Base-by-base conservation (phyloP, 306 rosid genomes). In the Lotus japonicus region DNA sequence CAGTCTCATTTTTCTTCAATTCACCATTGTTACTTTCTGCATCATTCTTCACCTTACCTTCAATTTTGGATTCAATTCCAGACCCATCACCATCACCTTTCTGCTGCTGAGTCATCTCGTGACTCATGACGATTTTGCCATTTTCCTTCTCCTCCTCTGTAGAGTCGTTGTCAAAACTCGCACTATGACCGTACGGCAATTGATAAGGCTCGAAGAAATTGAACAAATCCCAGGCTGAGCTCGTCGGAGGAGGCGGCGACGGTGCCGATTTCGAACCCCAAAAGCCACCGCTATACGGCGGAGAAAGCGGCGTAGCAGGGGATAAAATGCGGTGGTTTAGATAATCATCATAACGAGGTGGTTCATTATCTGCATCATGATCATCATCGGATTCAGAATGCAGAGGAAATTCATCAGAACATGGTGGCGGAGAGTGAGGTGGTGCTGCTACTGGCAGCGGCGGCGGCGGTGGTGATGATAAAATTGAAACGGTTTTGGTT, bases 171-270 rank as follows among this genome's bases (percentile, higher is more conserved):
- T 71, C 69, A 33, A 17, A 10, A 36, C 74, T 58, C 19, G 70
- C 39, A n/a, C 33, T 11, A 0, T 19, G 15, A 58, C 11, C 8
- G 74, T 78, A 88, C 19, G 74, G 51, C 5, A 77, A 81, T 9
- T 92, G 88, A 67, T 81, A 92, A 3, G 89, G 71, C 18, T 94
- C 97, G 43, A 94, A 94, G 14, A 94, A 83, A 71, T 86, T 86
- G 16, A 94, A 70, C 80, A 90, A 88, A 63, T 94, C 97, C 98
- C 98, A 90, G 18, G 84, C 77, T 0, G 92, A 84, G 80, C 43
- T 77, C 16, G 43, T 48, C 28, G 94, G 85, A 21, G 96, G 84
- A 26, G 95, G 94, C 5, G 88, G 84, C 2, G 78, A 52, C 11
- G 85, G 85, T 0, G 80, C 73, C 42, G 36, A 4, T 31, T 55